Percentiles rank a stretch among this genome's conserved stretches.
These are phyloP conservation scores for Colletotrichum melonis DNA, from an alignment of 2,329 filamentous ascomycete genomes.

Conservation along the genomic window DNA sequence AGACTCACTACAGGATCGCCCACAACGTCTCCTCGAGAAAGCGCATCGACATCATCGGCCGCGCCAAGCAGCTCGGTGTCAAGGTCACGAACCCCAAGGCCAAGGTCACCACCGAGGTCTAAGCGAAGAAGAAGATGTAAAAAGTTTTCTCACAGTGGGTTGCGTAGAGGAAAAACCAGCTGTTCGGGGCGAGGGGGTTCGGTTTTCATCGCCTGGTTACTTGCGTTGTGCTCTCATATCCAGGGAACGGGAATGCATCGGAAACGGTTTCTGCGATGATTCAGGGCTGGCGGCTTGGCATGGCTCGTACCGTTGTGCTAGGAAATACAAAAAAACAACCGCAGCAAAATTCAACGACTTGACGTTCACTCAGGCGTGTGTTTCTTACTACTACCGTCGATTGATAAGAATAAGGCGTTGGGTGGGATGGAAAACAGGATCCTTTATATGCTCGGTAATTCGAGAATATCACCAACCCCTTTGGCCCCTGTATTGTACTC, in stretches of 20 bases:
- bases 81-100: conserved; percentile 99
- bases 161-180: conserved; percentile 17
- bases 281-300: conserved; percentile 37
- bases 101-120: conserved; percentile 95
- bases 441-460: conserved; percentile 19
- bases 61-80: conserved; percentile 97
- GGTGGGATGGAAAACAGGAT: conserved; percentile 17
- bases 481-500: neutral
- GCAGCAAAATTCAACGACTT: conserved; percentile 35
- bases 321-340: conserved; percentile 34
- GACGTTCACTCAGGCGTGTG: conserved; percentile 21
- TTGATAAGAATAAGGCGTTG: conserved; percentile 16
- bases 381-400: conserved; percentile 16
- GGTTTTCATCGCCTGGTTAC: conserved; percentile 23
- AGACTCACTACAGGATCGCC: conserved; percentile 76
- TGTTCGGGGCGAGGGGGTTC: conserved; percentile 28
- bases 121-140: conserved; percentile 47
- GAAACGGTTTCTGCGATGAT: conserved; percentile 37
- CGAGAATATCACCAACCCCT: conserved; percentile 11
- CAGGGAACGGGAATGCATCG: conserved; percentile 37
- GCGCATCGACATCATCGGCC: conserved; percentile 96
- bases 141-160: neutral
- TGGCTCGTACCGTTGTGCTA: conserved; percentile 36
- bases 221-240: conserved; percentile 36
- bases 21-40: conserved; percentile 98